Conservation (phyloP, 768 basidiomycete genomes). For the Mycena leptocephala region DNA sequence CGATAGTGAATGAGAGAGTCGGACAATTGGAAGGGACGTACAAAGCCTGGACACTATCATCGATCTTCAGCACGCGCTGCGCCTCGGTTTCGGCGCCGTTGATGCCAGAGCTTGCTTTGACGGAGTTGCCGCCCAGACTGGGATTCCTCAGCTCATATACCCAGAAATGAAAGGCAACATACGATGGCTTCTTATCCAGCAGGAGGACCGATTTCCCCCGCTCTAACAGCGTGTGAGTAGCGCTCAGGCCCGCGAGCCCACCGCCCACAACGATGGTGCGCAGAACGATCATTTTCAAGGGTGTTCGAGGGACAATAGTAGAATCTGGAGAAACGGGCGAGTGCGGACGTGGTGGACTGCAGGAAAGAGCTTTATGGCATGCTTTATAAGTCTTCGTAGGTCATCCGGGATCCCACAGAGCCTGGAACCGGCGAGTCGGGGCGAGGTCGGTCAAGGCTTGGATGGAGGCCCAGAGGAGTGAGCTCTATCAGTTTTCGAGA, state of each 20-base stretch:
- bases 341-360: too few species aligned
- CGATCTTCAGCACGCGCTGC: constrained; percentile 36
- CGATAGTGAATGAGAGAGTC: neutral
- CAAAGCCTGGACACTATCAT: constrained; percentile 39
- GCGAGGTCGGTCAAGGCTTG: neutral
- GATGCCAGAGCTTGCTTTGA: constrained; percentile 49
- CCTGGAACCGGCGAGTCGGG: constrained; percentile 12
- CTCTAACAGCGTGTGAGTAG: constrained; percentile 86
- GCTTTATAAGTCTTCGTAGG: neutral
- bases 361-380: too few species aligned
- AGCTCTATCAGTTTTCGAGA: neutral
- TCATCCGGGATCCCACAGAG: neutral
- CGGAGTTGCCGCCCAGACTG: constrained; percentile 43
- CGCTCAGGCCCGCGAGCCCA: constrained; percentile 52
- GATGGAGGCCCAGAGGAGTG: neutral
- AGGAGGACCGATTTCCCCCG: constrained; percentile 80
- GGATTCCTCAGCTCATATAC: neutral
- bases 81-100: constrained; percentile 43
- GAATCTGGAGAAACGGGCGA: neutral
- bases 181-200: constrained; percentile 64
- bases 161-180: neutral
- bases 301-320: neutral
- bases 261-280: constrained; percentile 25
- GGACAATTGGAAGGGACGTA: too few species aligned
- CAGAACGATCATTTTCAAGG: neutral